Evolutionary conservation across 75 land plant species (phyloP), one percentile per base, ranked within the genome.

Genomic region (Azolla pinnata): DNA sequence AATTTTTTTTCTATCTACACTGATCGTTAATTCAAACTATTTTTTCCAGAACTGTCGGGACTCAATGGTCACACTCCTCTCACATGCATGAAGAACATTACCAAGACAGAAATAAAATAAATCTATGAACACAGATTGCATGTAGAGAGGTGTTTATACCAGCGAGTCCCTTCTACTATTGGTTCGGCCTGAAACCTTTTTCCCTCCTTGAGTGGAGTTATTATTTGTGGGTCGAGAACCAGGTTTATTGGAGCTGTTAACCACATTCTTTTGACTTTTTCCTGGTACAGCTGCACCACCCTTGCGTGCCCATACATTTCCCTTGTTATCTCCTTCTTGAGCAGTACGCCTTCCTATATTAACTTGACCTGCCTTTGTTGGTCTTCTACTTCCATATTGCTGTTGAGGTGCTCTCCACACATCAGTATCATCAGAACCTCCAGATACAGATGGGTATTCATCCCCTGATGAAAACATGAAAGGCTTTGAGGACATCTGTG

Each of bases 371-470:
- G 87, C 65, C 53, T 83, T 81, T 0, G 95, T 70, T 18, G 97
- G 73, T 57, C 95, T 85, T 63, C 95, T 75, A 60, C 79, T 82
- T 7, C 79, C 79, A 56, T 73, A 76, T 38, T 76, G 79, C 21
- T 61, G 54, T 31, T 67, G 61, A 45, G 60, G 61, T 19, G 97
- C 96, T 61, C 87, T 71, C 97, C 97, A 92, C 16, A 92, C 95
- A 83, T 92, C 97, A 52, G 97, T 95, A 73, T 92, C 97, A 66
- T 92, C 95, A 18, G 75, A 54, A 31, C 49, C 52, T 62, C 74
- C 69, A 19, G 79, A 66, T 0, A 77, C 71, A 25, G 64, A 64
- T 2, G 89, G 81, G 38, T 80, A 81, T 68, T 90, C 97, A 60
- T 90, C 97, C 19, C 78, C 72, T 23, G 97, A 88, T 52, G 80